Base-by-base conservation (phyloP, 2,329 filamentous ascomycete genomes). In the Rutstroemia sp. region DNA sequence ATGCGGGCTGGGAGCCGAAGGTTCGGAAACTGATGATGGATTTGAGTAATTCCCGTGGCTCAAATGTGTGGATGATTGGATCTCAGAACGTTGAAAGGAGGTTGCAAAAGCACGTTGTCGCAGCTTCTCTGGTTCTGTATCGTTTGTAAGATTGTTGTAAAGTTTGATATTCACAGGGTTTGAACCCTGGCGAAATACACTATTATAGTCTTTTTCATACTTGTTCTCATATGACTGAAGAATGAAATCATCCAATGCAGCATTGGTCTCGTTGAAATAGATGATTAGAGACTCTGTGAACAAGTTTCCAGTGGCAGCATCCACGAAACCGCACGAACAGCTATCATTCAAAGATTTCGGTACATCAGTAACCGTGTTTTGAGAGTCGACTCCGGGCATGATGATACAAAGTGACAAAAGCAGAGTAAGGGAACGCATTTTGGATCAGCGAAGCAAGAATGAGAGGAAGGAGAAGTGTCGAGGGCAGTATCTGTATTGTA, bases 231-330 rank as follows among this genome's bases (percentile, higher is more conserved):
- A 78, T 21, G 70, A 62, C 56, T 75, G 69, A 6, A 70, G 64
- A 7, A 72, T 51, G 55, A 78, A 74, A 6, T 68, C 57, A 3
- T 62, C 53, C 17, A 70, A 68, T 12, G 73, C 55, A 16, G 53
- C 65, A 7, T 61, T 61, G 2, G 75, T 75, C 58, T 78, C 76
- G 61, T 78, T 78, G 70, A 78, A 78, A 64, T 78, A 78, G 4
- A 74, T 67, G 48, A 78, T 75, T 25, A 75, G 69, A 7, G 73
- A 73, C 46, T 78, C 76, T 0, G 75, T 78, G 59, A 73, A 78
- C 10, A 76, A 60, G 17, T 69, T 61, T 8, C 68, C 62, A 2
- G 71, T 72, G 7, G 62, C 57, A 1, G 63, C 57, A 59, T 78
- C 75, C 56, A 71, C 70, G 57, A 73, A 78, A 12, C 76, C 76